Conservation (phyloP, 352 stramenopile genomes). For the Phytophthora cactorum region DNA sequence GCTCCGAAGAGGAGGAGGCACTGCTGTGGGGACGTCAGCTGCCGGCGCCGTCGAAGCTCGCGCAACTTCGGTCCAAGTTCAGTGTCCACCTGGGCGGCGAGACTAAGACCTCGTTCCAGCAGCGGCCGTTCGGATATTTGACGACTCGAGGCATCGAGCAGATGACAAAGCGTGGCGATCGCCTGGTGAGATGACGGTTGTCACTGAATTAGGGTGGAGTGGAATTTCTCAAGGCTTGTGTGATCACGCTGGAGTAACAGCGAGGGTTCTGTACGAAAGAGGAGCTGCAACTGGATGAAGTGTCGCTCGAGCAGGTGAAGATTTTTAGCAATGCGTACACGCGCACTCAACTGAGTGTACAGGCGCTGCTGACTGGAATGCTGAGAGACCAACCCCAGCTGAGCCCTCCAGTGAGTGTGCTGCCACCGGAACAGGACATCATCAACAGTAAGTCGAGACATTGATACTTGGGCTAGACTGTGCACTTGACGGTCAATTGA, state of each 20-base stretch:
- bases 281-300: conserved; percentile 45
- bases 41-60: conserved; percentile 43
- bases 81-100: conserved; percentile 20
- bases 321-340: conserved; percentile 79
- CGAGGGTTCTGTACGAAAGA: conserved; percentile 48
- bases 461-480: background rate
- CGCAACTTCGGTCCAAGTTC: conserved; percentile 44
- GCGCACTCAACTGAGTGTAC: conserved; percentile 80
- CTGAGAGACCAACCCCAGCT: conserved; percentile 44
- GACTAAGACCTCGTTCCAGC: conserved; percentile 47
- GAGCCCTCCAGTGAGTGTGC: conserved; percentile 51
- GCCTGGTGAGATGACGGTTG: conserved; percentile 40
- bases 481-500: background rate
- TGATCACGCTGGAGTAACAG: conserved; percentile 22
- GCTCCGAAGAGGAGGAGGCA: conserved; percentile 45
- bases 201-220: background rate
- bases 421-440: conserved; percentile 72
- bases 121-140: conserved; percentile 71
- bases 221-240: conserved; percentile 27
- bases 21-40: conserved; percentile 55
- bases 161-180: conserved; percentile 62
- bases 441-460: conserved; percentile 73
- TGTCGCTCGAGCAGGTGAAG: conserved; percentile 47
- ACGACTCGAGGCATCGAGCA: conserved; percentile 69
- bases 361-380: conserved; percentile 64